phyloP scores from a whole-genome alignment of 2,329 filamentous ascomycete species.

The Gliomastix tumulicola region DNA sequence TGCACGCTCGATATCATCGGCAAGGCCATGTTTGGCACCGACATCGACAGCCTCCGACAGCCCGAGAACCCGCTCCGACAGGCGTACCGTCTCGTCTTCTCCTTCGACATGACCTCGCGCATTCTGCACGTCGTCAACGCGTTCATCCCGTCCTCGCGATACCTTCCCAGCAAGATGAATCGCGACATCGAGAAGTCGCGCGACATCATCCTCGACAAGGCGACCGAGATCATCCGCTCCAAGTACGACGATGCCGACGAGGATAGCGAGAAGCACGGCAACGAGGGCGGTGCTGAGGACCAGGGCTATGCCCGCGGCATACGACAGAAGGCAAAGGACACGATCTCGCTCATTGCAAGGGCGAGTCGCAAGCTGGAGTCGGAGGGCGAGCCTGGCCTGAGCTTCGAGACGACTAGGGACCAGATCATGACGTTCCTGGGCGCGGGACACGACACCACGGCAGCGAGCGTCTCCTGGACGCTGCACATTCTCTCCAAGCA shows the following conservation, averaged over 20 bases:
- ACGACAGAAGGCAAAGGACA: slow-evolving; percentile 30
- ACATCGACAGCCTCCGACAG: slow-evolving; percentile 29
- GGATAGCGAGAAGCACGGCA: slow-evolving; percentile 11
- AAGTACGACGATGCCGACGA: slow-evolving; percentile 23
- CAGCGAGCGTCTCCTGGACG: slow-evolving; percentile 33
- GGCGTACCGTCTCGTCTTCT: slow-evolving; percentile 33
- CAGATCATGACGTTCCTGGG: slow-evolving; percentile 31
- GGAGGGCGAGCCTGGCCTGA: slow-evolving; percentile 23
- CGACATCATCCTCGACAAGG: slow-evolving; percentile 23
- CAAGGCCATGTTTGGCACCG: slow-evolving; percentile 30
- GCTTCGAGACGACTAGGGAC: slow-evolving; percentile 18
- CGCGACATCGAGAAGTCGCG: slow-evolving; percentile 24
- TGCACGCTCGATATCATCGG: slow-evolving; percentile 35
- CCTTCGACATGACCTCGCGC: slow-evolving; percentile 26
- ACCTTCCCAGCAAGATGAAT: slow-evolving; percentile 29
- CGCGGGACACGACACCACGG: slow-evolving; percentile 35
- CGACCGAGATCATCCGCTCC: slow-evolving; percentile 24
- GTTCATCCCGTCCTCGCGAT: slow-evolving; percentile 28
- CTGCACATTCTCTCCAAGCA: slow-evolving; percentile 31
- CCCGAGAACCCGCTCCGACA: slow-evolving; percentile 25
- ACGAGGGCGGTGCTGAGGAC: too few relatives aligned
- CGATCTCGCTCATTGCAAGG: slow-evolving; percentile 28
- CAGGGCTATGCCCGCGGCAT: too few relatives aligned
- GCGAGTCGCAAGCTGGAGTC: slow-evolving; percentile 31
- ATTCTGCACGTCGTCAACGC: slow-evolving; percentile 31